Percentiles rank a stretch among this genome's conserved stretches.
phyloP scores from a whole-genome alignment of 768 basidiomycete genomes.

The Chalciporus chontae region DNA sequence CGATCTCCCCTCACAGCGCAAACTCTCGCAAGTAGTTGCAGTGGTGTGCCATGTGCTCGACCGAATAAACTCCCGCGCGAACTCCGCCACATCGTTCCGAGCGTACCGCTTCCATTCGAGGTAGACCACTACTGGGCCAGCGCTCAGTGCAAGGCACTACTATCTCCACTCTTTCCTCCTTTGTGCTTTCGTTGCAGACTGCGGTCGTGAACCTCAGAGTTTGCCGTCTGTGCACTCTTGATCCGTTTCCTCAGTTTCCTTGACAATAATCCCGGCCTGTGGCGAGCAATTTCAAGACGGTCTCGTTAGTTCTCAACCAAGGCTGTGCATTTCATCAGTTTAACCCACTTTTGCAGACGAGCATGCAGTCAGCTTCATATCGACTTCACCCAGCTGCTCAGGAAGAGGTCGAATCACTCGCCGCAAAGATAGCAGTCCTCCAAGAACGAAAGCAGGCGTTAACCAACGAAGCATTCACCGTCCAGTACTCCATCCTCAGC shows the following conservation, averaged over 20 bases:
- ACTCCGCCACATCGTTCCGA: neutral
- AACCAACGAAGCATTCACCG: conserved; percentile 21
- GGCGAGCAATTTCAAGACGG: conserved; percentile 10
- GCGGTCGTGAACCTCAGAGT: neutral
- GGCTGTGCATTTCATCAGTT: conserved; percentile 15
- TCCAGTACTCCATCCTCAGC: conserved; percentile 26
- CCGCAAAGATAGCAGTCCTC: conserved; percentile 16
- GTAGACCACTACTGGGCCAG: neutral
- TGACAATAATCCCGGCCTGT: neutral
- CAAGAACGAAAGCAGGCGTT: conserved; percentile 22
- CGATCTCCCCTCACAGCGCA: too few species aligned
- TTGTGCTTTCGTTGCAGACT: neutral
- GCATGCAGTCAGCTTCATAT: conserved; percentile 14
- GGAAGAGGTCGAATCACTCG: conserved; percentile 25
- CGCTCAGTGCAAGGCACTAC: neutral
- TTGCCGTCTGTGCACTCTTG: neutral
- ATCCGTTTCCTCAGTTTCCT: neutral
- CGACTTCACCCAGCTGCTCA: conserved; percentile 22
- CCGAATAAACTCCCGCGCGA: neutral
- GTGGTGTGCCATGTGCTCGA: too few species aligned
- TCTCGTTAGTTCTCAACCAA: conserved; percentile 21
- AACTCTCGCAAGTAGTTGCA: too few species aligned
- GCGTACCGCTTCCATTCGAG: neutral
- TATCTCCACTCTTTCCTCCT: neutral
- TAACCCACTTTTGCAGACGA: conserved; percentile 17